A percentile compares a stretch with the other conserved stretches of the same genome.
Evolutionary conservation across 305 asterid species (phyloP).

Genomic region (Rubia tinctorum): DNA sequence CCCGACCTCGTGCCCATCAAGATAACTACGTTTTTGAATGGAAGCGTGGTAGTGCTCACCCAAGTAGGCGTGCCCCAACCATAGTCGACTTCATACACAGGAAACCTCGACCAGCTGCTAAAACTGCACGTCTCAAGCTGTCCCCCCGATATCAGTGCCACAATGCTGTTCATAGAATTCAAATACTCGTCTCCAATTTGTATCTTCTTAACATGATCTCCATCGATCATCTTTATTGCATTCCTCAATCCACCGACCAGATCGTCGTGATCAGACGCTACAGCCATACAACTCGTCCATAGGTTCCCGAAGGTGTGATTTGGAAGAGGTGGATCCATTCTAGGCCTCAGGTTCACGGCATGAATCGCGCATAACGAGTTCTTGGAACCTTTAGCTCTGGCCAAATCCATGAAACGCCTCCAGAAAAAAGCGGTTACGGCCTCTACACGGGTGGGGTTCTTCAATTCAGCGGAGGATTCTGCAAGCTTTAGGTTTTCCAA

Average conservation of each 20-base stretch:
- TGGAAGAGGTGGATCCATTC: slow-evolving; percentile 20
- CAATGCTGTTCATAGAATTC: not conserved
- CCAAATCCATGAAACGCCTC: slow-evolving; percentile 18
- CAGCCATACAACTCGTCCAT: slow-evolving; percentile 12
- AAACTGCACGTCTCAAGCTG: slow-evolving; percentile 13
- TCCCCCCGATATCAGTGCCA: not conserved
- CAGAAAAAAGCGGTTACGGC: slow-evolving; percentile 27
- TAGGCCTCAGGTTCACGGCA: slow-evolving; percentile 33
- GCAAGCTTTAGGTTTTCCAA: not conserved
- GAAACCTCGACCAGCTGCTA: slow-evolving; percentile 30
- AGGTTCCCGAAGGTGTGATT: slow-evolving; percentile 29
- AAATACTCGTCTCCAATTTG: slow-evolving; percentile 14
- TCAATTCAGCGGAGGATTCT: not conserved
- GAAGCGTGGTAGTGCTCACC: slow-evolving; percentile 22
- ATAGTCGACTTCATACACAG: slow-evolving; percentile 22
- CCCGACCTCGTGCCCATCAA: slow-evolving; percentile 27
- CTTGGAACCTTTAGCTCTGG: not conserved
- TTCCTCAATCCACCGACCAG: slow-evolving; percentile 16
- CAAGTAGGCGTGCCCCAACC: slow-evolving; percentile 32
- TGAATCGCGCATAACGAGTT: slow-evolving; percentile 18
- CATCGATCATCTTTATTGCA: slow-evolving; percentile 14
- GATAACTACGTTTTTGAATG: slow-evolving; percentile 19
- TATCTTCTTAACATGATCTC: slow-evolving; percentile 6
- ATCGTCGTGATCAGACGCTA: not conserved
- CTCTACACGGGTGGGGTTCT: slow-evolving; percentile 26